These are phyloP conservation scores for Russula olivacea DNA, from an alignment of 768 basidiomycete species.

Conservation along the genomic window DNA sequence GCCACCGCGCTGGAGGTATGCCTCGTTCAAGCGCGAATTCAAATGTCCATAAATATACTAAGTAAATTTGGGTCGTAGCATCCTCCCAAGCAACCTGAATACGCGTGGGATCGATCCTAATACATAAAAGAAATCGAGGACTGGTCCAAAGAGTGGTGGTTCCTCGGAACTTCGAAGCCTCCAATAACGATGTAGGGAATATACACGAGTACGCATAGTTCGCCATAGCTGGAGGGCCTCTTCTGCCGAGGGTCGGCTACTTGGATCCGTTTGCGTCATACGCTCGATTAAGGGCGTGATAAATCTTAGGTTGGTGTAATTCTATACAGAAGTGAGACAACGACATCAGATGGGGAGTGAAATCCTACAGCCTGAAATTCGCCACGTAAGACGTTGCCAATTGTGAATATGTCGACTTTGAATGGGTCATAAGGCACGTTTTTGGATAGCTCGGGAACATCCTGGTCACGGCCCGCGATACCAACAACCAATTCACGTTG, in stretches of 20 bases:
- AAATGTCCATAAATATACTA: neutral
- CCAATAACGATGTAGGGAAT: neutral
- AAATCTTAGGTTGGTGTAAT: neutral
- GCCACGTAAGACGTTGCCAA: constrained; percentile 3
- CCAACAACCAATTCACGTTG: constrained; percentile 1
- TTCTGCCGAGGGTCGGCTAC: constrained; percentile 1
- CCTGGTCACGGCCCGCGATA: constrained; percentile 6
- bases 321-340: neutral
- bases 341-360: neutral
- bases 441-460: constrained; percentile 20
- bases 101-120: neutral
- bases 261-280: constrained; percentile 5
- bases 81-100: neutral
- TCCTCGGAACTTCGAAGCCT: neutral
- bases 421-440: constrained; percentile 22
- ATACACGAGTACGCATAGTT: constrained; percentile 1
- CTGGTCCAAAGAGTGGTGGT: neutral
- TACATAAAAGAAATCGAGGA: neutral
- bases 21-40: neutral
- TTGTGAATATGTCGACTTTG: constrained; percentile 23
- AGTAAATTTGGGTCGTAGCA: neutral
- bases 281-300: neutral
- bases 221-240: constrained; percentile 5
- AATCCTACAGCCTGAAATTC: neutral
- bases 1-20: no score